These are phyloP conservation scores for Boletellus sp. DNA, from an alignment of 768 basidiomycete species.

Conservation along the genomic window DNA sequence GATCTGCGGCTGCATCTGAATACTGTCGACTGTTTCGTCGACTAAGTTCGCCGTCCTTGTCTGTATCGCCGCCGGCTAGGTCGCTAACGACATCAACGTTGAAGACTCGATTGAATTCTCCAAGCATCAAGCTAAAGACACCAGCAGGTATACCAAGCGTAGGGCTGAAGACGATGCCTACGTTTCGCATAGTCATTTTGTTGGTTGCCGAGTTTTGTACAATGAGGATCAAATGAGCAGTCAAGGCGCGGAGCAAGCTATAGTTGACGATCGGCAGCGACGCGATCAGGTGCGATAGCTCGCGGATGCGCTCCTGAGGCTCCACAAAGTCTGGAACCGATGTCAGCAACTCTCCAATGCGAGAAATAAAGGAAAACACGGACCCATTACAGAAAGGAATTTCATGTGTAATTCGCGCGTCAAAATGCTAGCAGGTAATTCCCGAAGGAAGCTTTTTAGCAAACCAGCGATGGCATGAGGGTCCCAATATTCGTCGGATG, in stretches of 20 bases:
- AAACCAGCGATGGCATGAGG: slow-evolving; percentile 96
- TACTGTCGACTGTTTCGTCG: slow-evolving; percentile 84
- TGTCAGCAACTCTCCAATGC: slow-evolving; percentile 9
- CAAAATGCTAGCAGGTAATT: slow-evolving; percentile 88
- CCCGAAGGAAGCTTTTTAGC: slow-evolving; percentile 89
- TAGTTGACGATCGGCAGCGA: slow-evolving; percentile 90
- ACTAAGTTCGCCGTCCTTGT: slow-evolving; percentile 39
- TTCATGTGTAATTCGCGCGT: slow-evolving; percentile 87
- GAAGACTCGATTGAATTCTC: slow-evolving; percentile 91
- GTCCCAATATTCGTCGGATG: slow-evolving; percentile 92
- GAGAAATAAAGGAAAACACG: slow-evolving; percentile 30
- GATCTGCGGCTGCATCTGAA: slow-evolving; percentile 77
- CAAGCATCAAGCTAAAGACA: slow-evolving; percentile 91
- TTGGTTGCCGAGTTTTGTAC: slow-evolving; percentile 86
- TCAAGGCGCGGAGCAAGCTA: slow-evolving; percentile 87
- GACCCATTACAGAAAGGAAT: slow-evolving; percentile 92
- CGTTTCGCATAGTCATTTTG: slow-evolving; percentile 99
- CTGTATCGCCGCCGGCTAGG: slow-evolving; percentile 18
- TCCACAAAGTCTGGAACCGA: slow-evolving; percentile 73
- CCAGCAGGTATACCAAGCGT: slow-evolving; percentile 98
- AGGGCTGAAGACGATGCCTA: slow-evolving; percentile 97
- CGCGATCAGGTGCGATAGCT: slow-evolving; percentile 83
- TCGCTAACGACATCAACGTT: slow-evolving; percentile 57
- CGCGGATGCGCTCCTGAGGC: slow-evolving; percentile 80
- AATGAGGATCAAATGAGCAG: slow-evolving; percentile 91